These are phyloP conservation scores for Lentinula novae-zelandiae DNA, from an alignment of 1,284 basidiomycete species.

Conservation along the genomic window DNA sequence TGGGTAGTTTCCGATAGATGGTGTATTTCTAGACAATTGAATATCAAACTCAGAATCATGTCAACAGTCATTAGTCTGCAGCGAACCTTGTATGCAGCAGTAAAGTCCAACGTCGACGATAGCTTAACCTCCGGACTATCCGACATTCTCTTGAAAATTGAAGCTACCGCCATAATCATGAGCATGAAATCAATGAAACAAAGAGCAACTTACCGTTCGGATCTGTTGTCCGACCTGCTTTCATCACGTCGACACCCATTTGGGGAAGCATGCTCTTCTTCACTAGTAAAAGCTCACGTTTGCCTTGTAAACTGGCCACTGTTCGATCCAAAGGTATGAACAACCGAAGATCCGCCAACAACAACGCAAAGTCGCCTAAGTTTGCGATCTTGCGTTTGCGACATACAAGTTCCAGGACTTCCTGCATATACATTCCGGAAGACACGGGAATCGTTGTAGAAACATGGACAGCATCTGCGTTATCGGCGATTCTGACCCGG, in stretches of 20 bases:
- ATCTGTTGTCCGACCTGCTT: constrained; percentile 72
- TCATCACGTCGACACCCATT: constrained; percentile 60
- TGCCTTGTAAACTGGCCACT: constrained; percentile 88
- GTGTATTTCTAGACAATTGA: constrained; percentile 69
- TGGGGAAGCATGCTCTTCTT: constrained; percentile 73
- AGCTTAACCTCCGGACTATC: constrained; percentile 68
- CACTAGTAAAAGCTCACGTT: constrained; percentile 81
- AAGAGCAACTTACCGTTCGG: constrained; percentile 72
- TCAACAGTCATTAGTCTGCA: background rate
- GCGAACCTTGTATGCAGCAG: constrained; percentile 78
- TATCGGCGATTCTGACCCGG: constrained; percentile 73
- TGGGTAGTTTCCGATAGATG: constrained; percentile 93
- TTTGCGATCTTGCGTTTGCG: constrained; percentile 69
- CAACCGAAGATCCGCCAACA: constrained; percentile 76
- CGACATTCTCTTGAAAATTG: constrained; percentile 84
- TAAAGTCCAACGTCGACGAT: constrained; percentile 56
- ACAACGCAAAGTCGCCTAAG: constrained; percentile 80
- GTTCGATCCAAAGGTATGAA: constrained; percentile 94
- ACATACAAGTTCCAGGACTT: constrained; percentile 87
- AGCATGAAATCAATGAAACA: constrained; percentile 3
- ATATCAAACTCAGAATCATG: background rate
- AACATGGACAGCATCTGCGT: constrained; percentile 75
- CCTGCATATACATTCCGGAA: constrained; percentile 95
- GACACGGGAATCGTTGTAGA: constrained; percentile 90
- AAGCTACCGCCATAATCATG: constrained; percentile 50